These are phyloP conservation scores for Elaeis oleifera DNA, from an alignment of 202 grass and related monocot genomes.

Conservation along the genomic window DNA sequence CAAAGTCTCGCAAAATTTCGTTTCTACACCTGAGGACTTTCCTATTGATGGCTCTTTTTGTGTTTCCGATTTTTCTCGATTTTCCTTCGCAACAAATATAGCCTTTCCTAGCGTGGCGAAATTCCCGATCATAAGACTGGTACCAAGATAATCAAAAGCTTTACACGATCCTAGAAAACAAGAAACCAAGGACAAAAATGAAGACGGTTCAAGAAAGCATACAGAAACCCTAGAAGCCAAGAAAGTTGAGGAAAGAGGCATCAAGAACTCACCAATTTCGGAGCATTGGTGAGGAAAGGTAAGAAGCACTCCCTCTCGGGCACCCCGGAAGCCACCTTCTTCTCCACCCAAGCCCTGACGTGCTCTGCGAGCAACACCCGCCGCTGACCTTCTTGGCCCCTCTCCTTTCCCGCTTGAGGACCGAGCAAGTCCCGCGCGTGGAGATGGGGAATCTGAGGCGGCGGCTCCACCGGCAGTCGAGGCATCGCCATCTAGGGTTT, in stretches of 20 bases:
- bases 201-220: neutral
- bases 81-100: too few species aligned
- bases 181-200: too few species aligned
- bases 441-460: constrained; percentile 11
- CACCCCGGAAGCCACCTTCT: constrained; percentile 46
- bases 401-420: constrained; percentile 19
- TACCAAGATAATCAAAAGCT: too few species aligned
- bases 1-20: too few species aligned
- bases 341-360: constrained; percentile 55
- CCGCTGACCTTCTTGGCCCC: neutral
- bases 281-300: constrained; percentile 64
- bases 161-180: too few species aligned
- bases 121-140: neutral
- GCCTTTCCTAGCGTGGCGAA: too few species aligned
- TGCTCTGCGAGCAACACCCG: constrained; percentile 33
- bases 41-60: too few species aligned
- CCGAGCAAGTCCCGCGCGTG: constrained; percentile 7
- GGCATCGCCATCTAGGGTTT: constrained; percentile 25
- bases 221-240: neutral
- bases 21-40: too few species aligned
- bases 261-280: constrained; percentile 56
- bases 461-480: constrained; percentile 15
- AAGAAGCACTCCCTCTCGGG: constrained; percentile 40
- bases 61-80: too few species aligned
- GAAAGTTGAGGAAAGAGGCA: neutral